A percentile compares a stretch with the other conserved stretches of the same genome.
phyloP scores from a whole-genome alignment of 202 grass and related monocot species.

The Zizania palustris region DNA sequence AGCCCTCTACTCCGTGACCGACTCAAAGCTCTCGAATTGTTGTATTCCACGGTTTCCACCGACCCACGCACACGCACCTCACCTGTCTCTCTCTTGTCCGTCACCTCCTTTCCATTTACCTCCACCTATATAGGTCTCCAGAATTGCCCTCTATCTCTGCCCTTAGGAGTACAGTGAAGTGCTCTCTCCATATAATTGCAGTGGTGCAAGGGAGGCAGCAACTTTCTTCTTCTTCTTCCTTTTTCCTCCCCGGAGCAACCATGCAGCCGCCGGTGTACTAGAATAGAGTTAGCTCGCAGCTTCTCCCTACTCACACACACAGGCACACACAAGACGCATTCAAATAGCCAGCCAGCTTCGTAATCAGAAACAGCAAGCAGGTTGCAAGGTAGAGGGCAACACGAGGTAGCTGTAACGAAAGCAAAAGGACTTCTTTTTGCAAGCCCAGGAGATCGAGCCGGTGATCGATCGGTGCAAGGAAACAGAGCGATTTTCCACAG shows the following conservation, averaged over 20 bases:
- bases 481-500: conserved; percentile 20
- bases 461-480: conserved; percentile 6
- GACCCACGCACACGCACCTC: too few species aligned
- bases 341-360: conserved; percentile 9
- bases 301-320: conserved; percentile 31
- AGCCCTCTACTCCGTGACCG: too few species aligned
- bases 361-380: conserved; percentile 17
- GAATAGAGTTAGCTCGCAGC: conserved; percentile 20
- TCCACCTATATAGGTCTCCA: conserved; percentile 60
- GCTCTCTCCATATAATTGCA: conserved; percentile 44
- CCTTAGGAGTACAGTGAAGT: conserved; percentile 33
- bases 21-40: too few species aligned
- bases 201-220: conserved; percentile 37
- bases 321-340: conserved; percentile 1
- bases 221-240: conserved; percentile 15
- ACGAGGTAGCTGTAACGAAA: neutral
- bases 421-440: neutral
- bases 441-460: neutral
- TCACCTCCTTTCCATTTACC: conserved; percentile 44
- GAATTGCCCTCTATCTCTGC: conserved; percentile 32
- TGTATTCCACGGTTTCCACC: too few species aligned
- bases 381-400: neutral
- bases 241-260: neutral
- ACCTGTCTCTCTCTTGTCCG: too few species aligned
- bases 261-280: conserved; percentile 28